A percentile compares a stretch with the other conserved stretches of the same genome.
These are phyloP conservation scores for Gossypium davidsonii DNA, from an alignment of 441 rosid species.

Conservation along the genomic window DNA sequence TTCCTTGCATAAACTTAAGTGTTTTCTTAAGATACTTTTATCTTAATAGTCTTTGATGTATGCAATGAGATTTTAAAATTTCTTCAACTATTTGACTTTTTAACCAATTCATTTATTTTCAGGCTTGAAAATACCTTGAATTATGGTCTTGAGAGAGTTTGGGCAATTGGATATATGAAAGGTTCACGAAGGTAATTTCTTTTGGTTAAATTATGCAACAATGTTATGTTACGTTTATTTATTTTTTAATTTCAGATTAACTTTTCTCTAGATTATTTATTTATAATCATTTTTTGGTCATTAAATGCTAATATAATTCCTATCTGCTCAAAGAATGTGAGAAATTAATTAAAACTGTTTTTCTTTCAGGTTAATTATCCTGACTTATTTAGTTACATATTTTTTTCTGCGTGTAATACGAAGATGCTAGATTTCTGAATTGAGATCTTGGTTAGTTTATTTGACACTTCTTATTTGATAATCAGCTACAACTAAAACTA, in stretches of 20 bases:
- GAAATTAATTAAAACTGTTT: neutral
- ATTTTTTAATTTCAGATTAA: neutral
- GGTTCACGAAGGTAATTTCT: slow-evolving; percentile 66
- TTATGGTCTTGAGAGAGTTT: slow-evolving; percentile 90
- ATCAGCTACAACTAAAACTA: neutral
- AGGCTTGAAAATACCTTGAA: slow-evolving; percentile 98
- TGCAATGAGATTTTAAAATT: neutral
- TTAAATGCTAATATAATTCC: neutral
- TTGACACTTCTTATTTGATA: neutral
- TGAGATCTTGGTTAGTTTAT: neutral
- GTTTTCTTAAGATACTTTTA: neutral
- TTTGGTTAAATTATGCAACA: neutral
- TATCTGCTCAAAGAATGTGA: neutral
- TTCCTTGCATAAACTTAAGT: neutral
- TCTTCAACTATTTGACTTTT: slow-evolving; percentile 1
- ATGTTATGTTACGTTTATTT: neutral
- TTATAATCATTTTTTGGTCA: neutral
- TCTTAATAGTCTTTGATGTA: neutral
- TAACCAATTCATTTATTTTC: slow-evolving; percentile 15
- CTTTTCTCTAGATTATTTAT: neutral
- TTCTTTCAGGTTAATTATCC: neutral
- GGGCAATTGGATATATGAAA: slow-evolving; percentile 80
- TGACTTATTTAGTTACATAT: neutral
- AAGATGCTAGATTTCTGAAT: neutral
- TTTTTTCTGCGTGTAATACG: neutral